Conservation (phyloP, 2,329 filamentous ascomycete species). For the Penicillium sp. region DNA sequence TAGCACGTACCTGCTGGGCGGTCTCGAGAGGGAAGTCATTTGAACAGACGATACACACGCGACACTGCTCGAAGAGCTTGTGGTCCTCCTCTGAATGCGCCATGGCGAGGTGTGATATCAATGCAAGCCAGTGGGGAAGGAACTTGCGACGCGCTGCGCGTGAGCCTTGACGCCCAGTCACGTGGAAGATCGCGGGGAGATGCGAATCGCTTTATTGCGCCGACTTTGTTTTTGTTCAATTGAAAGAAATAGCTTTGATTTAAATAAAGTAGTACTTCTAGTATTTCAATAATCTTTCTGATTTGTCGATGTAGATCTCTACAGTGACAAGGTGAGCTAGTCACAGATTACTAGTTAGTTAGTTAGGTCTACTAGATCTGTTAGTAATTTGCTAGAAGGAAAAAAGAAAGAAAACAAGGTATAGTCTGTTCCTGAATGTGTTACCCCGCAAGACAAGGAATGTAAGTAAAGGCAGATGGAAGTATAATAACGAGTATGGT, state of each 20-base stretch:
- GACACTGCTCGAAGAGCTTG: constrained; percentile 45
- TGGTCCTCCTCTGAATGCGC: constrained; percentile 24
- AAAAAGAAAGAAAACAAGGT: too few relatives aligned
- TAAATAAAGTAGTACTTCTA: too few relatives aligned
- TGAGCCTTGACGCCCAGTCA: constrained; percentile 14
- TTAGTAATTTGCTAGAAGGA: too few relatives aligned
- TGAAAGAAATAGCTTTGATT: too few relatives aligned
- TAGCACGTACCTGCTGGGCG: constrained; percentile 39
- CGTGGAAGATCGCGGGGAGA: constrained; percentile 6
- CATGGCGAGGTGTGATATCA: constrained; percentile 19
- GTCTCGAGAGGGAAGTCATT: constrained; percentile 37
- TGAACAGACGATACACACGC: constrained; percentile 45
- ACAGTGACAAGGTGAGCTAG: too few relatives aligned
- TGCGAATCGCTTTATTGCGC: background rate
- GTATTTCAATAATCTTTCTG: too few relatives aligned
- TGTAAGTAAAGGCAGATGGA: background rate
- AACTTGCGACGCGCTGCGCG: constrained; percentile 11
- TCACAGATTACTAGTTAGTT: too few relatives aligned
- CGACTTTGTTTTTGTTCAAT: background rate
- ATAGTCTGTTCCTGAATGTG: background rate
- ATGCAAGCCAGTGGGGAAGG: background rate
- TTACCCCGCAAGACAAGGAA: background rate
- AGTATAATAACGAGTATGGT: background rate
- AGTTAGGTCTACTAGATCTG: too few relatives aligned
- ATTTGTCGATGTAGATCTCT: background rate